Evolutionary conservation across 352 stramenopile species (phyloP).

Genomic region (Globisporangium polare): DNA sequence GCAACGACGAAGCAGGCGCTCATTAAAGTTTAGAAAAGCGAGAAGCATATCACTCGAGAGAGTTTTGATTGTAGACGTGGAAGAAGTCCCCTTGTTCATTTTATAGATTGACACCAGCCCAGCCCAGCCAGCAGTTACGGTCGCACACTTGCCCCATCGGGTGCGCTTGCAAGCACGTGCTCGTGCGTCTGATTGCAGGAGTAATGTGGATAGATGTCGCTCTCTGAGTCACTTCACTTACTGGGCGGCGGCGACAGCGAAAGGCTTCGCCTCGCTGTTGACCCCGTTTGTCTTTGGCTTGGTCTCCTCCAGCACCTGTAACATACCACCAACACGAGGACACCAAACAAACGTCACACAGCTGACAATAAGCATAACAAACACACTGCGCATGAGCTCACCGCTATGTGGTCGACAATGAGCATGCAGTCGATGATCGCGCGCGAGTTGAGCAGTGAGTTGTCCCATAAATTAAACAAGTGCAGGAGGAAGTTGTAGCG

Average conservation of each 20-base stretch:
- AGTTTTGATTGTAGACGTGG: background rate
- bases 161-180: background rate
- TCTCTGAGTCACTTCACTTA: background rate
- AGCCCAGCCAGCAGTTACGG: background rate
- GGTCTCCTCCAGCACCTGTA: slow-evolving; percentile 29
- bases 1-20: background rate
- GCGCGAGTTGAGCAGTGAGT: slow-evolving; percentile 80
- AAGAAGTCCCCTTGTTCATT: slow-evolving; percentile 3
- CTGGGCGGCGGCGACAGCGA: background rate
- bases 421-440: slow-evolving; percentile 87
- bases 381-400: slow-evolving; percentile 11
- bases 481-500: slow-evolving; percentile 87
- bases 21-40: background rate
- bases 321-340: background rate
- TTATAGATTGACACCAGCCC: slow-evolving; percentile 1
- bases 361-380: background rate
- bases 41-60: background rate
- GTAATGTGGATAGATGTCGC: background rate
- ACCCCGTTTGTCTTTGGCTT: slow-evolving; percentile 15
- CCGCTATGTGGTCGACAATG: slow-evolving; percentile 70
- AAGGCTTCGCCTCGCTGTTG: slow-evolving; percentile 1
- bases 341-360: slow-evolving; percentile 1
- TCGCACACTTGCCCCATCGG: background rate
- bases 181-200: background rate
- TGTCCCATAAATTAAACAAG: slow-evolving; percentile 90